Evolutionary conservation across 2,329 filamentous ascomycete species (phyloP).

Genomic region (Sporothrix brasiliensis): DNA sequence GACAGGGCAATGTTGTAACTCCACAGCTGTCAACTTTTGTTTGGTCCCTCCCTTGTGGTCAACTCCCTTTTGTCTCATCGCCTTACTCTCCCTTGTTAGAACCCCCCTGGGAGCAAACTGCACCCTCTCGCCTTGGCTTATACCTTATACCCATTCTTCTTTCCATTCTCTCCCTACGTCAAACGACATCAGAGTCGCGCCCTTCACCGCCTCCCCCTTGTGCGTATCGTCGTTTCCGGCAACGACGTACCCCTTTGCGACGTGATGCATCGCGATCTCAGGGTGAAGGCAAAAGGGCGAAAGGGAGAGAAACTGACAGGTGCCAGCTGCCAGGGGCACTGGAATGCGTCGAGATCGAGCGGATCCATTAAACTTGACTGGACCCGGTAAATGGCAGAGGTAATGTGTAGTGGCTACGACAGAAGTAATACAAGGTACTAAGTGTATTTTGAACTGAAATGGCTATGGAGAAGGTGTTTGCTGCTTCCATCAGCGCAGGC

Average conservation of each 20-base stretch:
- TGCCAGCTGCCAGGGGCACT: neutral
- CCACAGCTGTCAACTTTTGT: neutral
- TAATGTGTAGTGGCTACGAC: neutral
- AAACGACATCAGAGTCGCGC: neutral
- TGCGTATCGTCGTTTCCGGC: slow-evolving; percentile 23
- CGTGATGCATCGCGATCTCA: neutral
- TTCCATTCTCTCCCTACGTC: slow-evolving; percentile 12
- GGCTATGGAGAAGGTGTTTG: neutral
- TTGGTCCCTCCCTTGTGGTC: neutral
- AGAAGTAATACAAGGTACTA: too few species aligned
- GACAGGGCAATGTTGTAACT: neutral
- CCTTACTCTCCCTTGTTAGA: neutral
- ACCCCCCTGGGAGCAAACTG: too few species aligned
- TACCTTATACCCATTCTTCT: neutral
- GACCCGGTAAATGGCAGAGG: neutral
- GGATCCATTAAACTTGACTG: neutral
- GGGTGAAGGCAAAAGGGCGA: neutral
- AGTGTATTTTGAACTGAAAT: neutral
- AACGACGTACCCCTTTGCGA: neutral
- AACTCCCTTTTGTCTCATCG: neutral
- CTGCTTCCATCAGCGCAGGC: neutral
- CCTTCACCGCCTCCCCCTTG: neutral
- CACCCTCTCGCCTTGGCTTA: neutral
- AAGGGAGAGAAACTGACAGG: neutral
- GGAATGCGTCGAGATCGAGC: neutral